Evolutionary conservation across 805 yeast species (phyloP).

Genomic region (Blastobotrys mokoenaii): DNA sequence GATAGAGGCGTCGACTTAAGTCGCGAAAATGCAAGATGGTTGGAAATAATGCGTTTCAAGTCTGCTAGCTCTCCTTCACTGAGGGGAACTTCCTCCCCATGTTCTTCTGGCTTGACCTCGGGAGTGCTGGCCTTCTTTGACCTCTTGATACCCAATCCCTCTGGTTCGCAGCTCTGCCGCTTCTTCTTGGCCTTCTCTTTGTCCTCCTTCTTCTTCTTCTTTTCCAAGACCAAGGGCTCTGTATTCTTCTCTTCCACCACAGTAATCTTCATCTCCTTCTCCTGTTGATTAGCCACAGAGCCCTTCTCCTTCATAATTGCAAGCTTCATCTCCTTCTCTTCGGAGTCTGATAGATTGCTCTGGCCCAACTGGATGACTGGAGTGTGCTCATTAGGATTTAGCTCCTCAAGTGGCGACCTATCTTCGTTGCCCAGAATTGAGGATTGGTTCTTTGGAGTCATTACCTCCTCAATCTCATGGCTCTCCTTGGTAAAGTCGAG

Average conservation of each 20-base stretch:
- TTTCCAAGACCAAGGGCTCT: neutral
- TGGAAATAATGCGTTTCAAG: constrained; percentile 58
- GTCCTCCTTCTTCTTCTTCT: neutral
- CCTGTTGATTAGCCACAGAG: no score
- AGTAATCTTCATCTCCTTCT: neutral
- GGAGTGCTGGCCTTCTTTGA: no score
- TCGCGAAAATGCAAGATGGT: constrained; percentile 86
- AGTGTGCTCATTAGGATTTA: no score
- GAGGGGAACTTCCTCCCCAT: constrained; percentile 22
- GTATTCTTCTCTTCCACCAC: neutral
- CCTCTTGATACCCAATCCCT: neutral
- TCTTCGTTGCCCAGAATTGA: no score
- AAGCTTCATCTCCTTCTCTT: no score
- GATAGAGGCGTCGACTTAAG: constrained; percentile 82
- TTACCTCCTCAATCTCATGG: neutral
- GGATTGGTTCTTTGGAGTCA: no score
- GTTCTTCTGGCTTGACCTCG: constrained; percentile 17
- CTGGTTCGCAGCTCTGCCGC: neutral
- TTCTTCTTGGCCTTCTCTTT: neutral
- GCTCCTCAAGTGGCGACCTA: no score
- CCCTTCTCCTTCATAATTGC: no score
- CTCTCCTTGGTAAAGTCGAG: neutral
- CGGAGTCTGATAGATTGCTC: no score
- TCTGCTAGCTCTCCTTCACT: constrained; percentile 31
- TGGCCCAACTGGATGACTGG: no score